Percentiles rank a stretch among this genome's conserved stretches.
These are phyloP conservation scores for Ramularia endophylla DNA, from an alignment of 2,329 filamentous ascomycete genomes.

Conservation along the genomic window DNA sequence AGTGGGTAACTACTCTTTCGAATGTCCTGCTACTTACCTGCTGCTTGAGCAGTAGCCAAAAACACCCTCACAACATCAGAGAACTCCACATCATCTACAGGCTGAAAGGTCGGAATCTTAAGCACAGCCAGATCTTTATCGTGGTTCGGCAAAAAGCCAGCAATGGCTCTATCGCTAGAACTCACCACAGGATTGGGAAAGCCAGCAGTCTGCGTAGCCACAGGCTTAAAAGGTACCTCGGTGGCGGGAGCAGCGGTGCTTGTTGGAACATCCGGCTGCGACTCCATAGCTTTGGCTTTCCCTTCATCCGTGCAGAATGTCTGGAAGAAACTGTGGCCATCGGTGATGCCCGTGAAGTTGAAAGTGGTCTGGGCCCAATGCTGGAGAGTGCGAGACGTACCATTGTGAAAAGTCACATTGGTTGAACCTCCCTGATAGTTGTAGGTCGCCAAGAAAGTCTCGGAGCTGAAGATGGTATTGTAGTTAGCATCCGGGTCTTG, in stretches of 20 bases:
- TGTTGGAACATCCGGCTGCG: not conserved
- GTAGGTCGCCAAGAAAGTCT: slow-evolving; percentile 37
- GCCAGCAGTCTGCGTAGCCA: too few relatives aligned
- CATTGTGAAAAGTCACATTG: slow-evolving; percentile 40
- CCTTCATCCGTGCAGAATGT: slow-evolving; percentile 4
- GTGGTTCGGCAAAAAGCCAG: too few relatives aligned
- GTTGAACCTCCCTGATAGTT: slow-evolving; percentile 35
- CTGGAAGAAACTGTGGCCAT: slow-evolving; percentile 28
- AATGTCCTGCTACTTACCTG: slow-evolving; percentile 37
- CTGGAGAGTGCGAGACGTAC: slow-evolving; percentile 39
- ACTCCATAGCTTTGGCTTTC: not conserved
- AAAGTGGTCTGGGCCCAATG: slow-evolving; percentile 38
- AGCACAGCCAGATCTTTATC: too few relatives aligned
- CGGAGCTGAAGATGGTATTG: slow-evolving; percentile 38
- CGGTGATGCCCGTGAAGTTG: slow-evolving; percentile 41
- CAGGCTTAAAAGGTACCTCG: slow-evolving; percentile 1
- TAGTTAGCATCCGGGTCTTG: slow-evolving; percentile 39
- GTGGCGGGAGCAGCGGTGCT: slow-evolving; percentile 1
- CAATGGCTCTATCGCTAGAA: too few relatives aligned
- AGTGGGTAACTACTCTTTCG: not conserved
- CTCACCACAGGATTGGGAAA: too few relatives aligned
- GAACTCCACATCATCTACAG: slow-evolving; percentile 32
- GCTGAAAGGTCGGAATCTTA: not conserved
- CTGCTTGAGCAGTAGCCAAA: slow-evolving; percentile 40
- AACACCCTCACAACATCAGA: slow-evolving; percentile 39